A percentile compares a stretch with the other conserved stretches of the same genome.
phyloP scores from a whole-genome alignment of 192 early-diverging fungal species.

The Coemansia sp. region DNA sequence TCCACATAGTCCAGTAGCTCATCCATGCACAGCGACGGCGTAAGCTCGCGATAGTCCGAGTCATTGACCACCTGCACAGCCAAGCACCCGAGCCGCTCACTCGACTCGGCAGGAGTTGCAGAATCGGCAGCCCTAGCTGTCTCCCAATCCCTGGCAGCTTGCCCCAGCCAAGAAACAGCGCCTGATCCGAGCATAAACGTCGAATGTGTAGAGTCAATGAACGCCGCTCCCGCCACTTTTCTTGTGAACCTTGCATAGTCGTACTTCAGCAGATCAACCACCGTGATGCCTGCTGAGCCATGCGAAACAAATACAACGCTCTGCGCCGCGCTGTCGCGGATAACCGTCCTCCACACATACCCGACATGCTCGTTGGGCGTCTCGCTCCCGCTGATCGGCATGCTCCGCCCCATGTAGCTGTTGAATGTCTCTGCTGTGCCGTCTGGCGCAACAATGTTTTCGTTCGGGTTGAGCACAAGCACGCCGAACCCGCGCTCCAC shows the following conservation, averaged over 20 bases:
- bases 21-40: conserved; percentile 26
- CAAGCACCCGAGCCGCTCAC: conserved; percentile 17
- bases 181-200: conserved; percentile 17
- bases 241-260: conserved; percentile 34
- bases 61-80: conserved; percentile 24
- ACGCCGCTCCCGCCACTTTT: conserved; percentile 27
- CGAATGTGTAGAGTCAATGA: conserved; percentile 45
- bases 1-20: conserved; percentile 33
- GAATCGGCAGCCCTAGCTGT: conserved; percentile 3
- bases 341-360: conserved; percentile 36
- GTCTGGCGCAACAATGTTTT: conserved; percentile 42
- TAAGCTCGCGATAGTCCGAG: conserved; percentile 30
- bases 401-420: conserved; percentile 18
- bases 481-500: conserved; percentile 30
- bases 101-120: neutral
- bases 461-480: conserved; percentile 48
- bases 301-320: conserved; percentile 34
- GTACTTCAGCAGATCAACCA: conserved; percentile 32
- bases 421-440: conserved; percentile 37
- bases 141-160: conserved; percentile 29
- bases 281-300: conserved; percentile 32
- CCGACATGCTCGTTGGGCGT: conserved; percentile 50
- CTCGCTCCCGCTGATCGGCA: conserved; percentile 32
- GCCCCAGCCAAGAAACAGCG: conserved; percentile 18
- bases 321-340: conserved; percentile 15